Evolutionary conservation across 768 basidiomycete species (phyloP).

Genomic region (Crassisporium funariophilum): DNA sequence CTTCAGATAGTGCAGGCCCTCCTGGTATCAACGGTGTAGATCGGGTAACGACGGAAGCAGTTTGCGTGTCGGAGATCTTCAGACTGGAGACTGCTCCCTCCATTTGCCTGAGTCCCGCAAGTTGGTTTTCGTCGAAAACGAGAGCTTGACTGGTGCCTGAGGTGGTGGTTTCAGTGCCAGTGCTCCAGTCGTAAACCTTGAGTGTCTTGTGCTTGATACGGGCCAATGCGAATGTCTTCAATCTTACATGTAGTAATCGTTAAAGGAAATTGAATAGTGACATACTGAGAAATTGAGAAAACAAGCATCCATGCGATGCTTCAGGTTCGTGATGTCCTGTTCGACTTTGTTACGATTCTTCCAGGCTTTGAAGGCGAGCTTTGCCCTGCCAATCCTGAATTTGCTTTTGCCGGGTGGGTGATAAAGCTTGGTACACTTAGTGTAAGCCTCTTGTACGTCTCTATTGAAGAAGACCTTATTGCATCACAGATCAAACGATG

Average conservation of each 20-base stretch:
- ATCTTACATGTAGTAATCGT: neutral
- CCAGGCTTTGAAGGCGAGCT: slow-evolving; percentile 3
- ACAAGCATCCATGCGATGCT: slow-evolving; percentile 11
- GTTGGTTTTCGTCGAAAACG: neutral
- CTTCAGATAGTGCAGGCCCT: slow-evolving; percentile 1
- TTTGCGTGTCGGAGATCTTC: too few relatives aligned
- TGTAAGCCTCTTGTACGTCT: slow-evolving; percentile 6
- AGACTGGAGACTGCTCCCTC: neutral
- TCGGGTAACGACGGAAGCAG: too few relatives aligned
- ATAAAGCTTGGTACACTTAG: slow-evolving; percentile 1
- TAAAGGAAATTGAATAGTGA: neutral
- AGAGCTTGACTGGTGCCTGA: neutral
- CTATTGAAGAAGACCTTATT: too few relatives aligned
- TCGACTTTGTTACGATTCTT: slow-evolving; percentile 10
- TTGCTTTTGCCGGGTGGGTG: neutral
- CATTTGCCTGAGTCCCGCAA: neutral
- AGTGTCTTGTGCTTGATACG: neutral
- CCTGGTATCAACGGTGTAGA: too few relatives aligned
- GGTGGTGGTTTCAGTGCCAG: neutral
- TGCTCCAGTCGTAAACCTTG: neutral
- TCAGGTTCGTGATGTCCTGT: slow-evolving; percentile 6
- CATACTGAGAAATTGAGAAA: slow-evolving; percentile 11
- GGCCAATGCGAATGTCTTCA: slow-evolving; percentile 7
- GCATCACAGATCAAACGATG: too few relatives aligned
- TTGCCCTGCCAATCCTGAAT: slow-evolving; percentile 2